Base-by-base conservation (phyloP, 2,329 filamentous ascomycete genomes). In the Neofusicoccum cordaticola region DNA sequence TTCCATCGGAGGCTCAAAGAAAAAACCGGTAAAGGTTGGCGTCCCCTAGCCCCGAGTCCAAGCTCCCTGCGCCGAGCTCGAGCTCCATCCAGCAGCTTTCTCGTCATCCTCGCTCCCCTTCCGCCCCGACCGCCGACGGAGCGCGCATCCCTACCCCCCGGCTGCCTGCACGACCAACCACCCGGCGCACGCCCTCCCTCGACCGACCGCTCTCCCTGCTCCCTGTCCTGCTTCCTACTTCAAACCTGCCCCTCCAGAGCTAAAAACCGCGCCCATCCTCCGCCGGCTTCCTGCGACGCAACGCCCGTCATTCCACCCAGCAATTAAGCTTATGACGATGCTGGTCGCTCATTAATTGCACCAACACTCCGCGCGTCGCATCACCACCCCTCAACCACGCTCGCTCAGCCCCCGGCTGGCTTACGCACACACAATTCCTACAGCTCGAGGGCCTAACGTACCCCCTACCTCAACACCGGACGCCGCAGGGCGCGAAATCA, bases 31-130 rank as follows among this genome's bases (percentile, higher is more conserved):
- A 44, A 34, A 8, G 41, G 53, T 57, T 11, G 53, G 53, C 39
- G 39, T 60, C 42, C 56, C 56, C 56, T 60, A 47, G 56, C 42
- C 56, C 56, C 56, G 56, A 60, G 56, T 60, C 56, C 56, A 60
- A 60, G 56, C 56, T 60, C 56, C 42, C 22, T 44, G 39, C 52
- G 17, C 19, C 9, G 35, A 57, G 53, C 53, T 57, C 53, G 53
- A 57, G 53, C 53, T 57, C 22, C 22, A 22, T 37, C 17, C 37
- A 12, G 5, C 31, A 8, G 17, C 50, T 57, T 41, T 35, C 53
- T 45, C 53, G 53, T 35, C 53, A 45, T 57, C 31, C 42, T 45
- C 41, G 56, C 56, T 47, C 56, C 56, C 56, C 17, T 60, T 47
- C 56, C 56, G 56, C 41, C n/a, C 56, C 56, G 56, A 60, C 56